Evolutionary conservation across 208 protist genomes (phyloP), one percentile per base, ranked within the genome.

Genomic region (Crithidia fasciculata): DNA sequence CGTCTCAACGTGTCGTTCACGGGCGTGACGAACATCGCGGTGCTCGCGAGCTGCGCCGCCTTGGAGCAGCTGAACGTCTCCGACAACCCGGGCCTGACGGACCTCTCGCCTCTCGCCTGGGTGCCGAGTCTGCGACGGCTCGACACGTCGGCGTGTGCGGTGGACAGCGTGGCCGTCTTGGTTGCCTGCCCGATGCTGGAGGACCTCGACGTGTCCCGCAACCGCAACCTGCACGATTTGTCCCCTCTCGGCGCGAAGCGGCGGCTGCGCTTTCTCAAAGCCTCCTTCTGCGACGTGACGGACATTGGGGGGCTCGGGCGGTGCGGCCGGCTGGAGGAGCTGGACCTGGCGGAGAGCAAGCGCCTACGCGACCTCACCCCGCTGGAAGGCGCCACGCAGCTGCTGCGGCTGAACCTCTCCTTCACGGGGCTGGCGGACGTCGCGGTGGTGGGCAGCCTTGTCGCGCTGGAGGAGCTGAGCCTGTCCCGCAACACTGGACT

Each of bases 121-220:
- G 41, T 63, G 59, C 59, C 59, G 36, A 52, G 36, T 39, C 59
- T 63, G 59, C 59, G 59, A 4, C 39, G 59, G 4, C 41, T 63
- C 8, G 59, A 63, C 59, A 39, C 59, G 59, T 63, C 59, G 39
- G 59, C 59, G 39, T 63, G 59, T 37, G 59, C 41, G 41, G 10
- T 63, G 13, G 16, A 6, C 41, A 41, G 50, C 59, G 41, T 63
- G 16, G 59, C 39, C 12, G 59, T 63, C 41, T n/a, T 63, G 16
- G 41, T 40, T 7, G 59, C 59, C 41, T 63, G 59, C 59, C 41
- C 59, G 9, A 13, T 63, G 59, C 18, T 63, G 12, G 59, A 63
- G 59, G 59, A 63, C 59, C 8, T 63, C 59, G 59, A 63, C 43
- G 59, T 63, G 10, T 63, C 59, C 16, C 59, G 59, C 39, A 63